Percentiles rank a stretch among this genome's conserved stretches.
phyloP scores from a whole-genome alignment of 495 filamentous ascomycete genomes.

The Talaromyces wortmannii region DNA sequence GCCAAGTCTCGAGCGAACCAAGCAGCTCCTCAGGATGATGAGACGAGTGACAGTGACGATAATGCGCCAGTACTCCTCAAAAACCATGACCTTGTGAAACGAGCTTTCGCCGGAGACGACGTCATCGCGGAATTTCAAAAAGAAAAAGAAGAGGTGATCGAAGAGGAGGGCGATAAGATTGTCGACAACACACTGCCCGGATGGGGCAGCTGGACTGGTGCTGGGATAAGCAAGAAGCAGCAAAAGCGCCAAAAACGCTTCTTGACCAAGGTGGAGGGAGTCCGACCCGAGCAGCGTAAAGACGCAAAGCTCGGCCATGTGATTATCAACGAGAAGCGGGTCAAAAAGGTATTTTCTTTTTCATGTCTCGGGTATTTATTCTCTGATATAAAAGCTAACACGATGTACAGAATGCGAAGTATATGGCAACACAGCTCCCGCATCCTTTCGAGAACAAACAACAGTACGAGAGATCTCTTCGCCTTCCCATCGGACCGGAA shows the following conservation, averaged over 20 bases:
- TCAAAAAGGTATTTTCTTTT: slow-evolving; percentile 64
- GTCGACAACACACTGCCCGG: slow-evolving; percentile 82
- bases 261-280: slow-evolving; percentile 66
- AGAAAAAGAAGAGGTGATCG: slow-evolving; percentile 68
- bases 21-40: not conserved
- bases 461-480: slow-evolving; percentile 86
- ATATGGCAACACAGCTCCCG: slow-evolving; percentile 74
- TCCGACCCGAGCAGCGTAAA: slow-evolving; percentile 68
- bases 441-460: slow-evolving; percentile 77
- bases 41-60: slow-evolving; percentile 33
- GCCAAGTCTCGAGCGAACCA: not conserved
- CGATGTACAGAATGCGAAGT: slow-evolving; percentile 66
- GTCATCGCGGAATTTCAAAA: slow-evolving; percentile 74
- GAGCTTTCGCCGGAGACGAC: slow-evolving; percentile 85
- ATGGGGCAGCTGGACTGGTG: slow-evolving; percentile 87
- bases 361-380: not conserved
- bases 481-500: slow-evolving; percentile 85
- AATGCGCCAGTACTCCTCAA: slow-evolving; percentile 59
- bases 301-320: slow-evolving; percentile 76
- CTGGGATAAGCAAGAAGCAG: slow-evolving; percentile 62
- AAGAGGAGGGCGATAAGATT: slow-evolving; percentile 79
- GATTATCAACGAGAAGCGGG: slow-evolving; percentile 86
- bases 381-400: not conserved
- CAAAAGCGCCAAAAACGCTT: slow-evolving; percentile 56
- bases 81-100: slow-evolving; percentile 74